phyloP scores from a whole-genome alignment of 495 filamentous ascomycete species.

The Xylona heveae region DNA sequence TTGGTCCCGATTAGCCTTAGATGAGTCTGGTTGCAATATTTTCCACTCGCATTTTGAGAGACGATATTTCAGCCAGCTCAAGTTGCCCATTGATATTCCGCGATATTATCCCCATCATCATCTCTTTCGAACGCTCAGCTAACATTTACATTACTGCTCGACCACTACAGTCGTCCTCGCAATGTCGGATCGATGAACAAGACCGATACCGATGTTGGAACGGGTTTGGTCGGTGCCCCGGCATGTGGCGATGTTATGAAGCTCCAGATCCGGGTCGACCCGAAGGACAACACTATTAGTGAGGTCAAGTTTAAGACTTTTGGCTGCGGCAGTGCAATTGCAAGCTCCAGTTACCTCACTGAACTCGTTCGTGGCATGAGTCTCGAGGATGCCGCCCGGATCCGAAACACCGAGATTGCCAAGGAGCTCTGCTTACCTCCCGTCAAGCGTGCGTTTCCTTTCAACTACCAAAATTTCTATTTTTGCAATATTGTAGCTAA shows the following conservation, averaged over 20 bases:
- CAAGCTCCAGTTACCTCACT: slow-evolving; percentile 73
- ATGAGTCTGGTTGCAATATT: too few relatives aligned
- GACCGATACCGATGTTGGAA: slow-evolving; percentile 73
- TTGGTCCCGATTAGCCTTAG: too few relatives aligned
- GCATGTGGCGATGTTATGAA: slow-evolving; percentile 94
- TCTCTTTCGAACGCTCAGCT: slow-evolving; percentile 12
- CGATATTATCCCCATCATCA: slow-evolving; percentile 10
- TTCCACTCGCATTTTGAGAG: too few relatives aligned
- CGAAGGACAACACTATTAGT: slow-evolving; percentile 65
- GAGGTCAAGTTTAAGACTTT: slow-evolving; percentile 99
- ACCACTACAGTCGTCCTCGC: slow-evolving; percentile 83
- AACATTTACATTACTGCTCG: slow-evolving; percentile 35
- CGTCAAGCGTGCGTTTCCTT: slow-evolving; percentile 54
- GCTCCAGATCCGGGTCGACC: slow-evolving; percentile 93
- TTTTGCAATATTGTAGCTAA: slow-evolving; percentile 6
- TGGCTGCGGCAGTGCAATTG: slow-evolving; percentile 90
- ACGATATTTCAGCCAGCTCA: too few relatives aligned
- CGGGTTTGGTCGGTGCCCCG: slow-evolving; percentile 90
- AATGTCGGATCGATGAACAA: slow-evolving; percentile 90
- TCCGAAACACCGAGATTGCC: slow-evolving; percentile 93
- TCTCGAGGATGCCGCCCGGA: slow-evolving; percentile 75
- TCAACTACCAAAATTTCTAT: neutral
- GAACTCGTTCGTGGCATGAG: slow-evolving; percentile 90
- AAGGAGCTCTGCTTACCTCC: slow-evolving; percentile 90
- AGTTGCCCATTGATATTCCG: too few relatives aligned